Evolutionary conservation across 2,329 filamentous ascomycete genomes (phyloP), one percentile per base, ranked within the genome.

Genomic region (Parasarocladium wereldwijsianum): DNA sequence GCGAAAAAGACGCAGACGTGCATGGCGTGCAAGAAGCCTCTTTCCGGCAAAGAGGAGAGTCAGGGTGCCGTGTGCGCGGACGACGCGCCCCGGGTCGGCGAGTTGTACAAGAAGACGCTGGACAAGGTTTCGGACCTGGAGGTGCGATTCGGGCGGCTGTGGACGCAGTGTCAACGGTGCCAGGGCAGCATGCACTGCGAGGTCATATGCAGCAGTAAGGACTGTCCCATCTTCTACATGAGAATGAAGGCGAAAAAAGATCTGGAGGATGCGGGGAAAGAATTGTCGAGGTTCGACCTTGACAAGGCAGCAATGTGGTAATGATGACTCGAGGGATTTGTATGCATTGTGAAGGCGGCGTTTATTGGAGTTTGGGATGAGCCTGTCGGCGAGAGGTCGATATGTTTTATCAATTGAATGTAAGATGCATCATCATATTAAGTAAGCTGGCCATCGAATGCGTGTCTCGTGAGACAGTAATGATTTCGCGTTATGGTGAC

Each of bases 161-260:
- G 90, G 90, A 98, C 90, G 28, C 90, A 98, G 55, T 98, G 90
- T 51, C 90, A 98, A 60, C 68, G 90, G 24, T 98, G 90, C 52
- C 90, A 98, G 59, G 90, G 86, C 32, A 94, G 85, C 59, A 80
- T 98, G 69, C 90, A 98, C 58, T 90, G 84, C 52, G 90, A 98
- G 54, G 92, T 98, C 32, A 96, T 98, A 43, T 98, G 90, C 61
- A 86, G 79, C 38, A 87, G 79, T 51, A 81, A 85, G 52, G 90
- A 98, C 60, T 98, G 90, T 50, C 90, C 90, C 1, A 98, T 98
- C 46, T 98, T 98, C 55, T 98, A 98, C 54, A 98, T 98, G 90
- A 76, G 90, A 4, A 98, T 98, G 90, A 98, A 98, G 66, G 87
- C 87, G 18, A 93, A 94, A 69, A 98, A 98, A 64, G 90, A 98